Conservation (phyloP, 352 stramenopile genomes). For the Phytopythium sindhum region DNA sequence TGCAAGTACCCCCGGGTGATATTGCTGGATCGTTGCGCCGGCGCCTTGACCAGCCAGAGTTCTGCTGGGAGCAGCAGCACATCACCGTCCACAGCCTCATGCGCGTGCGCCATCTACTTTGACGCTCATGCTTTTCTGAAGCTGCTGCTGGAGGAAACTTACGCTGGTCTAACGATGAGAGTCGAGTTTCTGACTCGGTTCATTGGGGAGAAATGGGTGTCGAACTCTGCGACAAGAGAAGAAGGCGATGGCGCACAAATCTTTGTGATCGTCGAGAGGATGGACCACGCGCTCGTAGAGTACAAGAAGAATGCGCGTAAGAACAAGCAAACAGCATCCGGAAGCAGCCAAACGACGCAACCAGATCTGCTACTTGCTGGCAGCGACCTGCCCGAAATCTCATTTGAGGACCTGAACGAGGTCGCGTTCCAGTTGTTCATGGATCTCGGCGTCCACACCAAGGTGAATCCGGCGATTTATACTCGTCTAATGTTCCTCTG, state of each 20-base stretch:
- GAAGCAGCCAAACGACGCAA: constrained; percentile 1
- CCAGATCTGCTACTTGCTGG: background rate
- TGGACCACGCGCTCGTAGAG: constrained; percentile 51
- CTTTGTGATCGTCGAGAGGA: constrained; percentile 58
- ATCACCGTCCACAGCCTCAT: background rate
- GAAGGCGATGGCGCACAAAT: constrained; percentile 12
- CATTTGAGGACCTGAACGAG: constrained; percentile 59
- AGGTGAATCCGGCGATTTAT: constrained; percentile 18
- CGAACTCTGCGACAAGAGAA: background rate
- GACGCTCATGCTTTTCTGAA: constrained; percentile 36
- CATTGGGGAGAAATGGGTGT: constrained; percentile 9
- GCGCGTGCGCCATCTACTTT: constrained; percentile 37
- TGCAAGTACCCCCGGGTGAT: constrained; percentile 26
- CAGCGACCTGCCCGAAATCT: constrained; percentile 12
- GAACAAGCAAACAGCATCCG: constrained; percentile 21
- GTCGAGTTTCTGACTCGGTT: constrained; percentile 29
- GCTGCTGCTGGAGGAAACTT: constrained; percentile 31
- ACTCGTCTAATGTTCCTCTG: background rate
- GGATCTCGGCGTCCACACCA: constrained; percentile 51
- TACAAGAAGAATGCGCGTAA: constrained; percentile 43
- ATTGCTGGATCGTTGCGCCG: constrained; percentile 31
- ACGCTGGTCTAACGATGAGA: constrained; percentile 29
- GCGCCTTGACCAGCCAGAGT: background rate
- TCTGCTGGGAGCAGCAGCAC: background rate
- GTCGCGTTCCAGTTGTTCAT: constrained; percentile 66